Evolutionary conservation across 805 yeast genomes (phyloP).

Genomic region (Isabelozyma gotoi): DNA sequence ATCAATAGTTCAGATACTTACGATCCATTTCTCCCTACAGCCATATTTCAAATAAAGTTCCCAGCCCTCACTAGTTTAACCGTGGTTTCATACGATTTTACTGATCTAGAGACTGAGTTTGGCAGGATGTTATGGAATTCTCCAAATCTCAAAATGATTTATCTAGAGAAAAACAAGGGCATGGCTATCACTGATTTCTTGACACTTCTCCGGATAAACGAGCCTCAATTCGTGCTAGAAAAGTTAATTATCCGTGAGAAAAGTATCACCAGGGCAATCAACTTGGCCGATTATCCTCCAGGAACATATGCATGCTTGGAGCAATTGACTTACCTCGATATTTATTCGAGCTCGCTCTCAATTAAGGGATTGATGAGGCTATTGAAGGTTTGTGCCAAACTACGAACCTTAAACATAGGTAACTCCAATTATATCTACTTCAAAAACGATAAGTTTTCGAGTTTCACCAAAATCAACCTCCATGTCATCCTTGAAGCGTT

Average conservation of each 20-base stretch:
- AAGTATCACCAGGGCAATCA: slow-evolving; percentile 15
- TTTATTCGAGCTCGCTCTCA: slow-evolving; percentile 41
- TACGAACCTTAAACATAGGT: slow-evolving; percentile 33
- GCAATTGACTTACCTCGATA: slow-evolving; percentile 27
- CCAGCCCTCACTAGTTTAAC: slow-evolving; percentile 23
- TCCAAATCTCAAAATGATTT: slow-evolving; percentile 16
- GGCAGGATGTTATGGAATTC: slow-evolving; percentile 24
- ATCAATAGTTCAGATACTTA: slow-evolving; percentile 14
- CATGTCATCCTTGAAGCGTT: slow-evolving; percentile 15
- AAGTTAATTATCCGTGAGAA: slow-evolving; percentile 32
- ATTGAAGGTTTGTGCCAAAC: slow-evolving; percentile 29
- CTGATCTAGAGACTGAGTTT: slow-evolving; percentile 20
- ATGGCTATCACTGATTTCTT: slow-evolving; percentile 26
- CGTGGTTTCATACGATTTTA: slow-evolving; percentile 32
- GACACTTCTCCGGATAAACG: slow-evolving; percentile 25
- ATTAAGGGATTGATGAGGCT: slow-evolving; percentile 40
- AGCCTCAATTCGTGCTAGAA: slow-evolving; percentile 23
- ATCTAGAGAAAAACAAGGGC: slow-evolving; percentile 33
- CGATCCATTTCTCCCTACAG: slow-evolving; percentile 23
- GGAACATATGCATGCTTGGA: slow-evolving; percentile 23
- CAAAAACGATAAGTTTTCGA: slow-evolving; percentile 16
- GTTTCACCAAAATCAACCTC: slow-evolving; percentile 11
- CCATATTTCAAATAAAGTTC: slow-evolving; percentile 18
- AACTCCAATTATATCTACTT: slow-evolving; percentile 31
- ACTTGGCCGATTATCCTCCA: slow-evolving; percentile 23